Conservation (phyloP, 805 yeast genomes). For the Metschnikowia cubensis region DNA sequence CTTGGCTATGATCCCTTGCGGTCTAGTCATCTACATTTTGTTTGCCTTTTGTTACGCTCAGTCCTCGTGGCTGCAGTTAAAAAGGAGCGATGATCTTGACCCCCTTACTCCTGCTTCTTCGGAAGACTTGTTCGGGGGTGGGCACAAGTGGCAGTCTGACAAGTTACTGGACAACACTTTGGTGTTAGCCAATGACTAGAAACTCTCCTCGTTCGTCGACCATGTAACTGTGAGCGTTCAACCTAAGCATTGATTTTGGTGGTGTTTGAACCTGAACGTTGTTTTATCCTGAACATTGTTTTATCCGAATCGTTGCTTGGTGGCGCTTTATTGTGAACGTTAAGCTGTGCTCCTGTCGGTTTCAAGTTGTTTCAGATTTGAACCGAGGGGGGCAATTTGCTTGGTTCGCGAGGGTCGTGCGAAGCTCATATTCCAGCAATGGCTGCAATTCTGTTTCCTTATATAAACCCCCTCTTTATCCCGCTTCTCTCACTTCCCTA, state of each 20-base stretch:
- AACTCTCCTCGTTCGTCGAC: constrained; percentile 6
- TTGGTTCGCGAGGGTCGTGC: not conserved
- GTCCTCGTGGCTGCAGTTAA: constrained; percentile 17
- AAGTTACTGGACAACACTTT: constrained; percentile 50
- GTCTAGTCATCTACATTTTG: constrained; percentile 71
- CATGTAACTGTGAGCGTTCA: not conserved
- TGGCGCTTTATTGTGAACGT: not conserved
- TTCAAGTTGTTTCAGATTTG: not conserved
- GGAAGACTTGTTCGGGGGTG: constrained; percentile 85
- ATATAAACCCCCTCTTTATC: not conserved
- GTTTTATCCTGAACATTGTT: too few species aligned
- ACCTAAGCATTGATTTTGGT: too few species aligned
- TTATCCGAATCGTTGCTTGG: too few species aligned
- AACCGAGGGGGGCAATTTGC: not conserved
- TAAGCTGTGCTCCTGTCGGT: not conserved
- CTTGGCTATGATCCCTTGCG: constrained; percentile 86
- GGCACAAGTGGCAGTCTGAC: constrained; percentile 99
- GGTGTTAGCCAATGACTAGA: constrained; percentile 2
- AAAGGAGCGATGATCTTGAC: constrained; percentile 99
- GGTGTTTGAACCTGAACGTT: too few species aligned
- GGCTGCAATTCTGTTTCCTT: not conserved
- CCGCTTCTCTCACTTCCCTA: not conserved
- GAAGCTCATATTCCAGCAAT: not conserved
- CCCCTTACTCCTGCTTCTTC: constrained; percentile 79
- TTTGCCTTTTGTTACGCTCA: constrained; percentile 42